Evolutionary conservation across 2,329 filamentous ascomycete species (phyloP).

Genomic region (Pseudocercospora crystallina): DNA sequence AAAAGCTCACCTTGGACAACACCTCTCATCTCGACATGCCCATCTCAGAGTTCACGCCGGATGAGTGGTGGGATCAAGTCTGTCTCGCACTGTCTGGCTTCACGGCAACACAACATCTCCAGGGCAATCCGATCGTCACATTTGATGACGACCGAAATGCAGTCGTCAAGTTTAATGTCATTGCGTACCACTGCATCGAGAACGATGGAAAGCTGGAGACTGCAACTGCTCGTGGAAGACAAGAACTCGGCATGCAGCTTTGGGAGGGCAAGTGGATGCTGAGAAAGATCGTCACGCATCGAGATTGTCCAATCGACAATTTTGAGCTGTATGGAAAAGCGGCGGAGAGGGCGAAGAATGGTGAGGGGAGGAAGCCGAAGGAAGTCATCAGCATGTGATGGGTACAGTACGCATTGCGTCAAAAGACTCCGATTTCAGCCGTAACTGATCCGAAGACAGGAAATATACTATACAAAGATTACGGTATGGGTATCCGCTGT

Average conservation of each 20-base stretch:
- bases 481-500: too few species aligned
- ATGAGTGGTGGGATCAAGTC: not conserved
- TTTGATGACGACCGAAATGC: not conserved
- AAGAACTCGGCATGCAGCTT: not conserved
- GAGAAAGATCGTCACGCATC: not conserved
- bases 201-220: not conserved
- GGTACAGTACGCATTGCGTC: too few species aligned
- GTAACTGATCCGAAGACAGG: too few species aligned
- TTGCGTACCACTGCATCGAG: constrained; percentile 2
- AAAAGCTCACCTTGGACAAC: not conserved
- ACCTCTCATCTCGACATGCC: not conserved
- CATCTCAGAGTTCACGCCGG: not conserved
- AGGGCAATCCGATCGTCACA: not conserved
- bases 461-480: too few species aligned
- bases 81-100: not conserved
- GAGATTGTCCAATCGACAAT: not conserved
- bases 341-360: not conserved
- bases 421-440: too few species aligned
- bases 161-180: not conserved
- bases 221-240: not conserved
- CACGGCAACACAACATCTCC: not conserved
- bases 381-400: not conserved
- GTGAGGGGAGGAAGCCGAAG: not conserved
- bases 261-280: not conserved
- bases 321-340: not conserved